Percentiles rank a stretch among this genome's conserved stretches.
phyloP scores from a whole-genome alignment of 208 protist species.

The Blastocrithidia nonstop region DNA sequence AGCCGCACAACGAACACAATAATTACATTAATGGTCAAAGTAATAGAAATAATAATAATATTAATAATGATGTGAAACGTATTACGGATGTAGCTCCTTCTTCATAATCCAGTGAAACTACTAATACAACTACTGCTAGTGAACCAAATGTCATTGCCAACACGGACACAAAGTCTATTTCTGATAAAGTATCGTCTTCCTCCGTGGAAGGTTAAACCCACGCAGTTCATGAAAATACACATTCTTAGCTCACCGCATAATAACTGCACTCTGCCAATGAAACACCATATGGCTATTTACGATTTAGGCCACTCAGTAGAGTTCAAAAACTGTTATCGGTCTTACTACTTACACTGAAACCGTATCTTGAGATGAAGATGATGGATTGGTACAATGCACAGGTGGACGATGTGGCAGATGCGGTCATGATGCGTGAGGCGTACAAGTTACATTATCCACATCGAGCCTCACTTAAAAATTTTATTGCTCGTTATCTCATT shows the following conservation, averaged over 20 bases:
- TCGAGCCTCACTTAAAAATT: constrained; percentile 14
- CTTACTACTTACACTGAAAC: constrained; percentile 37
- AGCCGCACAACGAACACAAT: too few relatives aligned
- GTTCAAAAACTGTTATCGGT: constrained; percentile 27
- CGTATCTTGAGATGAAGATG: constrained; percentile 31
- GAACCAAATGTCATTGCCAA: background rate
- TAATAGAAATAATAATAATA: too few relatives aligned
- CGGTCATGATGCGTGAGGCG: constrained; percentile 21
- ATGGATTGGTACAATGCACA: constrained; percentile 25
- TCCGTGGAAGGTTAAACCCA: background rate
- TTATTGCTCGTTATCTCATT: constrained; percentile 30
- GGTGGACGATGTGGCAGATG: constrained; percentile 27
- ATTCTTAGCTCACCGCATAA: constrained; percentile 9
- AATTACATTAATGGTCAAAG: too few relatives aligned
- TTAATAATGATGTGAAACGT: too few relatives aligned
- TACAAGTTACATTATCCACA: constrained; percentile 22
- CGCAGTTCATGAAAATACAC: background rate
- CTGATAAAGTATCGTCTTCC: too few relatives aligned
- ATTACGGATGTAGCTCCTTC: too few relatives aligned
- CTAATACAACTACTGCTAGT: background rate
- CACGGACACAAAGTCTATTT: too few relatives aligned
- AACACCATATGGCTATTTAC: constrained; percentile 50
- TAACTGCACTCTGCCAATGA: constrained; percentile 25
- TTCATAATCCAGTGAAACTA: too few relatives aligned
- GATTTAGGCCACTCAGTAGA: constrained; percentile 22